Evolutionary conservation across 345 rosid genomes (phyloP).

Genomic region (Anacardium occidentale): DNA sequence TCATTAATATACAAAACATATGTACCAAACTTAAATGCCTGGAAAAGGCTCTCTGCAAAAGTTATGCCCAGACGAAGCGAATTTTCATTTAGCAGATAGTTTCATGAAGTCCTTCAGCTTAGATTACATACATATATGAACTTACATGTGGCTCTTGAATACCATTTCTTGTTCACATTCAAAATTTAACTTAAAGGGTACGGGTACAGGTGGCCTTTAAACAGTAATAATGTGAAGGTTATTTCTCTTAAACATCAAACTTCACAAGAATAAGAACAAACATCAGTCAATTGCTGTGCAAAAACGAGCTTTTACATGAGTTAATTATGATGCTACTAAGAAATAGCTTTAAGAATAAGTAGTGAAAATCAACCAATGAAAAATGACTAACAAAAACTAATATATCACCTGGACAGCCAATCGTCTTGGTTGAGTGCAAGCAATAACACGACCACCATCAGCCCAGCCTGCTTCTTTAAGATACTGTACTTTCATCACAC

Average conservation of each 20-base stretch:
- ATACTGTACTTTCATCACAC: constrained; percentile 43
- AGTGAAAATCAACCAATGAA: neutral
- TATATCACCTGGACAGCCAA: constrained; percentile 81
- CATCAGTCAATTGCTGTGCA: no score
- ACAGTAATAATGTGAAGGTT: no score
- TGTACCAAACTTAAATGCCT: neutral
- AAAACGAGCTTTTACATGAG: no score
- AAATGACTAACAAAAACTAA: neutral
- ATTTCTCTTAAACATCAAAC: no score
- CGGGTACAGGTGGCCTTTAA: no score
- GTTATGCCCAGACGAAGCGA: neutral
- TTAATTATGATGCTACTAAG: neutral
- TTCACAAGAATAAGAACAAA: no score
- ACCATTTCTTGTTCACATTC: no score
- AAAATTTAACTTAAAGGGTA: no score
- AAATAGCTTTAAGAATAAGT: neutral
- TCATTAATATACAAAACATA: no score
- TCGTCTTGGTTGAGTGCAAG: constrained; percentile 95
- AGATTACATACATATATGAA: neutral
- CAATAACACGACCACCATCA: constrained; percentile 86
- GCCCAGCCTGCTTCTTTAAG: constrained; percentile 99
- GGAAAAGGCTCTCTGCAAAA: neutral
- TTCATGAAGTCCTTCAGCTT: neutral
- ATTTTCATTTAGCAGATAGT: no score
- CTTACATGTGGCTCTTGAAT: no score